Conservation (phyloP, 164 flowering plant species). For the Magnolia officinalis region DNA sequence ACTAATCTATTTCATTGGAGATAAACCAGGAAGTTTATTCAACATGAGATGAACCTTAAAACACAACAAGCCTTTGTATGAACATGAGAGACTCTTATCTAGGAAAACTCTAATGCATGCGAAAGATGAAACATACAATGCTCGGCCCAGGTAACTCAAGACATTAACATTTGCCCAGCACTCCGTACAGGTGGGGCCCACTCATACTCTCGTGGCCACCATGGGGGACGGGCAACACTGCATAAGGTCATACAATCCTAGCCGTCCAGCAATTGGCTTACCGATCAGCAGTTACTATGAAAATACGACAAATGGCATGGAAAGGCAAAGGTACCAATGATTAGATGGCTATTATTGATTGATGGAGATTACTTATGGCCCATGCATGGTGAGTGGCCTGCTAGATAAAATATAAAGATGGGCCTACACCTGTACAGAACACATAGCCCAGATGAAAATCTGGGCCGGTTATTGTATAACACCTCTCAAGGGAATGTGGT, state of each 20-base stretch:
- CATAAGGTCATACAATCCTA: too few species aligned
- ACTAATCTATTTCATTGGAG: neutral
- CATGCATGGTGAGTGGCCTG: too few species aligned
- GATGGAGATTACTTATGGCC: too few species aligned
- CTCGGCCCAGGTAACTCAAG: neutral
- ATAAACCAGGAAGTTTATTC: neutral
- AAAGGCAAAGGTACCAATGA: neutral
- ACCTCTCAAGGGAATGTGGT: constrained; percentile 26
- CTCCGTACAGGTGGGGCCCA: too few species aligned
- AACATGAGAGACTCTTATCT: too few species aligned
- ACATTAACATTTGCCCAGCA: neutral
- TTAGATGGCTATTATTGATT: neutral
- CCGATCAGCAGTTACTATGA: too few species aligned
- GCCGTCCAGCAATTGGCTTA: too few species aligned
- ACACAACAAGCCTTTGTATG: too few species aligned
- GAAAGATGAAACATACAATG: neutral
- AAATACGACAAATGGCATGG: neutral
- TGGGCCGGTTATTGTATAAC: neutral
- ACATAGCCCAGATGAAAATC: neutral
- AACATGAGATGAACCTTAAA: too few species aligned
- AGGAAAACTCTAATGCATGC: neutral
- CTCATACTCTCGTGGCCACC: too few species aligned
- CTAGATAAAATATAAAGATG: neutral
- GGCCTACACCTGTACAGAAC: neutral
- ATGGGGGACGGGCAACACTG: too few species aligned